Percentiles rank a stretch among this genome's conserved stretches.
Evolutionary conservation across 1,139 yeast genomes (phyloP).

Genomic region (Kurtzmaniella quercitrusa): DNA sequence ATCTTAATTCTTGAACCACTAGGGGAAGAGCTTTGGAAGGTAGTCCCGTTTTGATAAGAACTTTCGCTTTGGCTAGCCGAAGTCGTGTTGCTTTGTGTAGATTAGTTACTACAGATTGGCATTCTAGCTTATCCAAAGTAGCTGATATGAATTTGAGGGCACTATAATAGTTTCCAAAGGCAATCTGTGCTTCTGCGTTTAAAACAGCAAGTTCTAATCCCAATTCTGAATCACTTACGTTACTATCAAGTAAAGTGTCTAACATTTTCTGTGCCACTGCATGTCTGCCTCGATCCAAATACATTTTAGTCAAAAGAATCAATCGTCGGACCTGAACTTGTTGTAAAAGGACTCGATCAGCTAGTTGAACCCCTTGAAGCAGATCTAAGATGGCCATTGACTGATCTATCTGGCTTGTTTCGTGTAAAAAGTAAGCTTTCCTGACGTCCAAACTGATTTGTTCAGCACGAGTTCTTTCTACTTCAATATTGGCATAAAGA

Average conservation of each 20-base stretch:
- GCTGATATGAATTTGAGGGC: conserved; percentile 35
- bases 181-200: conserved; percentile 26
- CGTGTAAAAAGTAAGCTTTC: conserved; percentile 28
- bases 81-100: conserved; percentile 38
- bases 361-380: conserved; percentile 17
- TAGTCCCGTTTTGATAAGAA: conserved; percentile 33
- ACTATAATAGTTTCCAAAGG: conserved; percentile 23
- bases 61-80: conserved; percentile 39
- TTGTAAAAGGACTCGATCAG: conserved; percentile 31
- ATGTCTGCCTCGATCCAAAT: conserved; percentile 34
- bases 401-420: conserved; percentile 35
- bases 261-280: conserved; percentile 23
- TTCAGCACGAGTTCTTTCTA: conserved; percentile 24
- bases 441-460: conserved; percentile 35
- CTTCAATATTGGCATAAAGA: conserved; percentile 42
- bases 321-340: conserved; percentile 34
- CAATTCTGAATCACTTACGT: conserved; percentile 29
- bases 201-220: conserved; percentile 24
- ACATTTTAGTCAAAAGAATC: conserved; percentile 31
- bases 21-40: conserved; percentile 40
- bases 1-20: conserved; percentile 40
- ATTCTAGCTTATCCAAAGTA: conserved; percentile 19
- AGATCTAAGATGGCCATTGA: conserved; percentile 28
- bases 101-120: conserved; percentile 19
- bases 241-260: conserved; percentile 17